Percentiles rank a stretch among this genome's conserved stretches.
Evolutionary conservation across 208 protist species (phyloP).

Genomic region (Trypanosoma conorhini): DNA sequence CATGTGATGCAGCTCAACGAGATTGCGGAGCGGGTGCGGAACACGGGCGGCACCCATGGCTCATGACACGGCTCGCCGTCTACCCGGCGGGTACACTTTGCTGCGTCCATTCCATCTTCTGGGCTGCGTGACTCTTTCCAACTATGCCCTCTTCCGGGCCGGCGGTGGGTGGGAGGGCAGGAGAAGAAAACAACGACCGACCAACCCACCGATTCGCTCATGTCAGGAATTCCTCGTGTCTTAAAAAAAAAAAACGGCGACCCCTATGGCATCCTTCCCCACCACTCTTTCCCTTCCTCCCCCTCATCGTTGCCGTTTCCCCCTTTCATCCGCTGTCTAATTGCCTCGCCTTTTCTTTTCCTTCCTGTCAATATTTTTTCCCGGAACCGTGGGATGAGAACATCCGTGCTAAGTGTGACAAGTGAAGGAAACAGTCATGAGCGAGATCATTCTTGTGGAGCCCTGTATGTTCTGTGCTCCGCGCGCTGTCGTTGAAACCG

Average conservation of each 20-base stretch:
- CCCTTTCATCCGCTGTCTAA: neutral
- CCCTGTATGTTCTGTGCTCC: neutral
- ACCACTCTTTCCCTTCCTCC: neutral
- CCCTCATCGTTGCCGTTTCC: neutral
- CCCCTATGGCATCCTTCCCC: neutral
- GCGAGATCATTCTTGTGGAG: constrained; percentile 8
- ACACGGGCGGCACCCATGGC: constrained; percentile 27
- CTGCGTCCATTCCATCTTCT: neutral
- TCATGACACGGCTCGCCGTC: neutral
- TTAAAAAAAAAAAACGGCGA: neutral
- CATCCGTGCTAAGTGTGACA: neutral
- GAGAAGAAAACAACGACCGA: neutral
- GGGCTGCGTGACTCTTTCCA: neutral
- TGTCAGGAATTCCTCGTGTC: neutral
- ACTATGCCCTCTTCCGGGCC: neutral
- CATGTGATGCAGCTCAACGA: constrained; percentile 82
- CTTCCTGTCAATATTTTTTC: neutral
- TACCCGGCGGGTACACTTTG: neutral
- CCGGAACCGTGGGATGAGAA: neutral
- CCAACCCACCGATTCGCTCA: neutral
- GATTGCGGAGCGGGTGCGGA: constrained; percentile 68
- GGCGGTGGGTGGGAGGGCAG: neutral
- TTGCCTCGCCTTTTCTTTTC: too few relatives aligned
- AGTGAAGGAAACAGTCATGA: constrained; percentile 6
- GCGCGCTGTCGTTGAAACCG: neutral